Base-by-base conservation (phyloP, 148 eudicot species). In the Nepenthes gracilis region DNA sequence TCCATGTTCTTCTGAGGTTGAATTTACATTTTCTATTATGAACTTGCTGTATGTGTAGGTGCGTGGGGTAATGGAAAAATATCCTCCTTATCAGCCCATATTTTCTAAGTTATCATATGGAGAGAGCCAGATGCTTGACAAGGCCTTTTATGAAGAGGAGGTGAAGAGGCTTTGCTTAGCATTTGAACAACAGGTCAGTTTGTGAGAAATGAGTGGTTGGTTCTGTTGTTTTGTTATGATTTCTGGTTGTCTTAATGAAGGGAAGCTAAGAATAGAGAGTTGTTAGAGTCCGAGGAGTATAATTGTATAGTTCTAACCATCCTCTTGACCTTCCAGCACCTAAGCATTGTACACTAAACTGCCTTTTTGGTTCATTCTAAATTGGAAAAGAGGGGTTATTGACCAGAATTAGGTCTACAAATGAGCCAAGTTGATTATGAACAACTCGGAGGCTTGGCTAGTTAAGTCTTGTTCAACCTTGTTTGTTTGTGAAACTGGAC, bases 51-150 rank as follows among this genome's bases (percentile, higher is more conserved):
- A 49, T 49, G 53, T 49, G 53, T 58, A 91, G 97, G 97, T 91
- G 59, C 97, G 97, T 70, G 85, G 77, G 69, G 93, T 71, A 55
- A 91, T 91, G 96, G 97, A 91, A 67, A 91, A 91, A 56, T 91
- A 91, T 60, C 96, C 96, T 54, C 96, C 94, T 56, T 88, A 85
- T 47, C 96, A 85, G 74, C 65, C 96, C 65, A 78, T 92, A 60
- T 92, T 88, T 63, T 59, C 90, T 55, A 85, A 85, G 74, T 70
- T 88, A 69, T 88, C 96, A 37, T 92, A 88, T 58, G 97, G 97
- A 70, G 97, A 92, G 78, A 92, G 90, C 71, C 97, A 92, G 79
- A 82, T 92, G 86, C 90, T 92, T 43, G 97, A 92, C 81, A 92
- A 92, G 80, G 97, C 96, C 14, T 92, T 88, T 60, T 88, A 88